Evolutionary conservation across 345 rosid species (phyloP).

Genomic region (thale cress (Arabidopsis thaliana)): DNA sequence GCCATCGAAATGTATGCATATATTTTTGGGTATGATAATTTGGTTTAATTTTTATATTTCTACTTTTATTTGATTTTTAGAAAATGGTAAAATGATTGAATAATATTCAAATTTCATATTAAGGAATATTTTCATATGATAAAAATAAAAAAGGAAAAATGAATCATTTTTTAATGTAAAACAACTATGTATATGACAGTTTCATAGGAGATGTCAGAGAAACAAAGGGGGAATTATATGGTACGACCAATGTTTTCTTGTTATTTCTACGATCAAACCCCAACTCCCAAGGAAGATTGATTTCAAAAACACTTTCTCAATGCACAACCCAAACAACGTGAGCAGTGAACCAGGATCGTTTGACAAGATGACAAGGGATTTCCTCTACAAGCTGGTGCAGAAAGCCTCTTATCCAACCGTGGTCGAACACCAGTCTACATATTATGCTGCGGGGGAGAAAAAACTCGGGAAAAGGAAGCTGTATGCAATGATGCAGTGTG

Average conservation of each 20-base stretch:
- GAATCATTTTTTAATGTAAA: neutral
- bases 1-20: neutral
- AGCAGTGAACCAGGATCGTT: conserved; percentile 38
- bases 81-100: neutral
- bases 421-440: neutral
- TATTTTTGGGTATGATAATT: too few species aligned
- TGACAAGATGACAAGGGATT: conserved; percentile 42
- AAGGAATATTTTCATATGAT: too few species aligned
- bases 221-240: conserved; percentile 48
- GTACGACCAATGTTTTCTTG: conserved; percentile 55
- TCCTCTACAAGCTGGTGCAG: conserved; percentile 37
- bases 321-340: conserved; percentile 35
- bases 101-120: too few species aligned
- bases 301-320: conserved; percentile 35
- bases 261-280: neutral
- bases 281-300: conserved; percentile 46
- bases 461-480: neutral
- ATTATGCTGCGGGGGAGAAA: conserved; percentile 1
- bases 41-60: too few species aligned
- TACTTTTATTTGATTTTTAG: too few species aligned
- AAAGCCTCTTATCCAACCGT: neutral
- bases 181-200: neutral
- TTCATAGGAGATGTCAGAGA: conserved; percentile 45
- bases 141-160: too few species aligned
- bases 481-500: conserved; percentile 17